phyloP scores from a whole-genome alignment of 441 rosid species.

The Rhodomyrtus psidioides region DNA sequence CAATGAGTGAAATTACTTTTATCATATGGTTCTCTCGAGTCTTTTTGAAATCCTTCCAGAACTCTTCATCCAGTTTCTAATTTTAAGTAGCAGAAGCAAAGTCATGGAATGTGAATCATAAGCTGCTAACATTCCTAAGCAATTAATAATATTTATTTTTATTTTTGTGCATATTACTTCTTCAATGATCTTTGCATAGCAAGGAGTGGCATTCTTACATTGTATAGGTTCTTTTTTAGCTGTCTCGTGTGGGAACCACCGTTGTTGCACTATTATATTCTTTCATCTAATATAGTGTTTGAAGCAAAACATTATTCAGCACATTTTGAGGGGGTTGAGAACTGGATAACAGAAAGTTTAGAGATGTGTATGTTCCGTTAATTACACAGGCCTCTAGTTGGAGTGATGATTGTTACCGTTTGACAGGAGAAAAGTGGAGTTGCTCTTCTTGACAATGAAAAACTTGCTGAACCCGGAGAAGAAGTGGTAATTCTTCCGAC shows the following conservation, averaged over 20 bases:
- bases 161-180: not conserved
- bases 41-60: not conserved
- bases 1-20: not conserved
- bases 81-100: not conserved
- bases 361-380: not conserved
- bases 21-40: not conserved
- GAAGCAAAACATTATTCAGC: no score
- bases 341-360: no score
- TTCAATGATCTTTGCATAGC: no score
- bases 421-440: no score
- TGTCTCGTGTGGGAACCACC: not conserved
- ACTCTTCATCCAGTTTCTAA: not conserved
- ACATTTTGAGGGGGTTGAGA: no score
- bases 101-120: not conserved
- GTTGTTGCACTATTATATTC: no score
- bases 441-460: no score
- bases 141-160: not conserved
- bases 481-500: no score
- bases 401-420: not conserved
- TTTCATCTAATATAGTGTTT: no score
- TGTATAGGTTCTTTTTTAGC: not conserved
- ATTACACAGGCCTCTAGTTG: not conserved
- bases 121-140: not conserved
- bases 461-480: no score
- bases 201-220: not conserved